Evolutionary conservation across 768 basidiomycete species (phyloP).

Genomic region (Lyophyllum atratum): DNA sequence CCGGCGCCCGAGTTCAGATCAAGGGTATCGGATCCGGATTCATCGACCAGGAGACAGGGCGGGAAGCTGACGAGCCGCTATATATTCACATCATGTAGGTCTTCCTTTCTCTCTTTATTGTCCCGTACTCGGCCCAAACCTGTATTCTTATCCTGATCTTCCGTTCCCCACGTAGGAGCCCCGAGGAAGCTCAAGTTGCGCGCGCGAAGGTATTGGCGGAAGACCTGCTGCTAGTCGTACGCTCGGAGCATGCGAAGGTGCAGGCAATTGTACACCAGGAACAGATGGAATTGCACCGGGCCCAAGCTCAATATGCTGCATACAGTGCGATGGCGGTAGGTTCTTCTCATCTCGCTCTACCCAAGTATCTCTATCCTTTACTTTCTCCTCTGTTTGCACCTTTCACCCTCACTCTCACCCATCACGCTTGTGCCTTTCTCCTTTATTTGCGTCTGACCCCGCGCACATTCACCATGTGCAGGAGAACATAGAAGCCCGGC

Average conservation of each 20-base stretch:
- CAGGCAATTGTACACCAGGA: conserved; percentile 54
- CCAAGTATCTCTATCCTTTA: not conserved
- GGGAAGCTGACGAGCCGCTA: not conserved
- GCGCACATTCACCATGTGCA: not conserved
- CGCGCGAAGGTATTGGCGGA: conserved; percentile 84
- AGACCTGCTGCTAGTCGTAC: conserved; percentile 82
- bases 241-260: conserved; percentile 87
- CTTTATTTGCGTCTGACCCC: not conserved
- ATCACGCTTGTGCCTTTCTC: not conserved
- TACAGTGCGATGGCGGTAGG: conserved; percentile 64
- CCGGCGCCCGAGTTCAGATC: conserved; percentile 94
- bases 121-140: not conserved
- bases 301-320: conserved; percentile 78
- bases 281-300: conserved; percentile 86
- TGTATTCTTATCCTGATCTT: not conserved
- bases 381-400: not conserved
- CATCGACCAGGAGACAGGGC: conserved; percentile 76
- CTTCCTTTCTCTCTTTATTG: not conserved
- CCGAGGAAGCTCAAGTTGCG: conserved; percentile 82
- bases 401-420: not conserved
- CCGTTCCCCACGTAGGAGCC: conserved; percentile 1
- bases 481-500: not conserved
- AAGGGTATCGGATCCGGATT: conserved; percentile 96
- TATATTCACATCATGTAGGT: not conserved
- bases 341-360: conserved; percentile 12